These are phyloP conservation scores for Cutaneotrichosporon spelunceum DNA, from an alignment of 1,284 basidiomycete species.

Conservation along the genomic window DNA sequence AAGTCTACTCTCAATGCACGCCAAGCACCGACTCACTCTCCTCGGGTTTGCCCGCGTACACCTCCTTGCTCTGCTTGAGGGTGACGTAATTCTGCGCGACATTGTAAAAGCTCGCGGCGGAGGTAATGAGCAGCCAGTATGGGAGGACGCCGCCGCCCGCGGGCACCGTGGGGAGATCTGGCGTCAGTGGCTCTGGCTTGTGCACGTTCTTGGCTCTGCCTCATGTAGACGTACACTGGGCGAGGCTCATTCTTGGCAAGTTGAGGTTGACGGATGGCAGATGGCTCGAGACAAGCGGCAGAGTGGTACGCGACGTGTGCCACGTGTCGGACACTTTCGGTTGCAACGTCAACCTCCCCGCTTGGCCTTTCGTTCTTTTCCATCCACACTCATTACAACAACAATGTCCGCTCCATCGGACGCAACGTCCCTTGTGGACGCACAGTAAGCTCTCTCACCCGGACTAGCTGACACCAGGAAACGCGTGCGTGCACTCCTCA, in stretches of 20 bases:
- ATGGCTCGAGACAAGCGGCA: too few relatives aligned
- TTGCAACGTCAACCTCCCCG: too few relatives aligned
- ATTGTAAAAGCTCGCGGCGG: slow-evolving; percentile 75
- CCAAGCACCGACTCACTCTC: slow-evolving; percentile 43
- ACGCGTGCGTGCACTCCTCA: slow-evolving; percentile 14
- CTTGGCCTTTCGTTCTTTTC: neutral
- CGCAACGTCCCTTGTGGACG: slow-evolving; percentile 23
- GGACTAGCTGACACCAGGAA: slow-evolving; percentile 18
- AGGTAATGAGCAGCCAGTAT: slow-evolving; percentile 78
- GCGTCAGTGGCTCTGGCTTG: neutral
- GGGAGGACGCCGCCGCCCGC: slow-evolving; percentile 64
- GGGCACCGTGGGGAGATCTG: slow-evolving; percentile 30
- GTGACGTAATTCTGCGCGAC: slow-evolving; percentile 76
- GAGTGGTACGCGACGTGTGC: slow-evolving; percentile 8
- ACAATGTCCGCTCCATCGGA: slow-evolving; percentile 14
- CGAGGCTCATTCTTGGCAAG: slow-evolving; percentile 2
- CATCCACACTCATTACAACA: neutral
- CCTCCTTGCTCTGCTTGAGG: slow-evolving; percentile 67
- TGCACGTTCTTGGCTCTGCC: too few relatives aligned
- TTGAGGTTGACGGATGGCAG: too few relatives aligned
- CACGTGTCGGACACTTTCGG: slow-evolving; percentile 4
- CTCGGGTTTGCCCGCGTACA: slow-evolving; percentile 65
- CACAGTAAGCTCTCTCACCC: slow-evolving; percentile 15
- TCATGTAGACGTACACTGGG: slow-evolving; percentile 10
- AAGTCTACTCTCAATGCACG: too few relatives aligned